A percentile compares a stretch with the other conserved stretches of the same genome.
phyloP scores from a whole-genome alignment of 192 early-diverging fungal genomes.

The Coemansia reversa region DNA sequence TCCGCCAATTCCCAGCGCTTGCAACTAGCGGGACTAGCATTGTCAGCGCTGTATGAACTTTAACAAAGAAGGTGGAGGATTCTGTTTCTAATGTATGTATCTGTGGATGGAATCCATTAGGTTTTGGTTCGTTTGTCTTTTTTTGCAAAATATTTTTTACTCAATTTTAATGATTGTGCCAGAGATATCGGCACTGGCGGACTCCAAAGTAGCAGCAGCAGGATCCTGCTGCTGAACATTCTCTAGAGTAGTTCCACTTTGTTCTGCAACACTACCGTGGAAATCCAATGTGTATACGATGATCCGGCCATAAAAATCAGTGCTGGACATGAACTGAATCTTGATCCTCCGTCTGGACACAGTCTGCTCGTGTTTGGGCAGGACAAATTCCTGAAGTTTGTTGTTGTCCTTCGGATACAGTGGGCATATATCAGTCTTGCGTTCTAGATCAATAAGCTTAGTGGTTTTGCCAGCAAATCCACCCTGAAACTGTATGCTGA shows the following conservation, averaged over 20 bases:
- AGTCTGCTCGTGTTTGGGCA: slow-evolving; percentile 23
- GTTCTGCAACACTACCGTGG: slow-evolving; percentile 44
- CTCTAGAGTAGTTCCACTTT: background rate
- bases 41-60: background rate
- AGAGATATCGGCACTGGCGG: background rate
- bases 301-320: slow-evolving; percentile 86
- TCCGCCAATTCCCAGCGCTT: slow-evolving; percentile 11
- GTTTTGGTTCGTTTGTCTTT: no score
- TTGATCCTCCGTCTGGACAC: slow-evolving; percentile 51
- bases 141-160: no score
- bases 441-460: slow-evolving; percentile 52
- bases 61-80: background rate
- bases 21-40: background rate
- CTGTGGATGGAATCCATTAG: no score
- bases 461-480: slow-evolving; percentile 81
- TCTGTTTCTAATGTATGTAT: no score
- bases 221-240: background rate
- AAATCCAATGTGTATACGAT: slow-evolving; percentile 75
- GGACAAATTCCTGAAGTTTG: slow-evolving; percentile 54
- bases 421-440: slow-evolving; percentile 35
- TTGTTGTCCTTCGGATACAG: slow-evolving; percentile 80
- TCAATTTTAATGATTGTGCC: background rate
- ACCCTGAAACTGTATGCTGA: slow-evolving; percentile 79
- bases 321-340: slow-evolving; percentile 62
- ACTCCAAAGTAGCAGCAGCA: background rate